A percentile compares a stretch with the other conserved stretches of the same genome.
These are phyloP conservation scores for Knufia fluminis DNA, from an alignment of 2,329 filamentous ascomycete genomes.

Conservation along the genomic window DNA sequence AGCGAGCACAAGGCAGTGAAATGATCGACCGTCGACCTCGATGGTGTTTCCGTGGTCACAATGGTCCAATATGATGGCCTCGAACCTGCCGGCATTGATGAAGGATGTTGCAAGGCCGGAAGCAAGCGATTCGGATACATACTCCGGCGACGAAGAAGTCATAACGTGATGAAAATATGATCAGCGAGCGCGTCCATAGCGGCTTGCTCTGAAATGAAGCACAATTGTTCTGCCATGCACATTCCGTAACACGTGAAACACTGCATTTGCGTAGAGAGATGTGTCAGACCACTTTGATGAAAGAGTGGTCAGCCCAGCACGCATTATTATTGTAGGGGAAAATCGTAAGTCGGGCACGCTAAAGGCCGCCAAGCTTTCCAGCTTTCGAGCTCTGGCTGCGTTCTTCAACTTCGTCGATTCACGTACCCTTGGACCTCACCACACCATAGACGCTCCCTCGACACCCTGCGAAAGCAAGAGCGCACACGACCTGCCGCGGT, in stretches of 20 bases:
- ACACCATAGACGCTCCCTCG: background rate
- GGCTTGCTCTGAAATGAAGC: background rate
- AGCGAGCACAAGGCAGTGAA: background rate
- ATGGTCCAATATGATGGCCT: too few relatives aligned
- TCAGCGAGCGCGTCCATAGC: background rate
- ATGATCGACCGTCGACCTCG: too few relatives aligned
- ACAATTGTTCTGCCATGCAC: too few relatives aligned
- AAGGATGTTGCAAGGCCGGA: background rate
- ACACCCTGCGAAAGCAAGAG: conserved; percentile 1
- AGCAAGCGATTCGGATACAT: background rate
- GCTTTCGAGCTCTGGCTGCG: conserved; percentile 4
- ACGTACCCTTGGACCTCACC: background rate
- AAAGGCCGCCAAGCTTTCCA: conserved; percentile 3
- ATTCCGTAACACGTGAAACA: too few relatives aligned
- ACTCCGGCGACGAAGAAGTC: background rate
- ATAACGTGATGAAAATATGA: background rate
- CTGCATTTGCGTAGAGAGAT: background rate
- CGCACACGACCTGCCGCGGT: conserved; percentile 4
- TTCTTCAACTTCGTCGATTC: conserved; percentile 4
- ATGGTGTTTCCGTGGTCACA: too few relatives aligned
- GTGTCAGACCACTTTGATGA: background rate
- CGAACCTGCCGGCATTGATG: too few relatives aligned
- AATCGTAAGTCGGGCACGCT: background rate
- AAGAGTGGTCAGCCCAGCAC: background rate
- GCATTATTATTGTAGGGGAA: background rate